Base-by-base conservation (phyloP, 1,284 basidiomycete genomes). In the Baeospora myosura region DNA sequence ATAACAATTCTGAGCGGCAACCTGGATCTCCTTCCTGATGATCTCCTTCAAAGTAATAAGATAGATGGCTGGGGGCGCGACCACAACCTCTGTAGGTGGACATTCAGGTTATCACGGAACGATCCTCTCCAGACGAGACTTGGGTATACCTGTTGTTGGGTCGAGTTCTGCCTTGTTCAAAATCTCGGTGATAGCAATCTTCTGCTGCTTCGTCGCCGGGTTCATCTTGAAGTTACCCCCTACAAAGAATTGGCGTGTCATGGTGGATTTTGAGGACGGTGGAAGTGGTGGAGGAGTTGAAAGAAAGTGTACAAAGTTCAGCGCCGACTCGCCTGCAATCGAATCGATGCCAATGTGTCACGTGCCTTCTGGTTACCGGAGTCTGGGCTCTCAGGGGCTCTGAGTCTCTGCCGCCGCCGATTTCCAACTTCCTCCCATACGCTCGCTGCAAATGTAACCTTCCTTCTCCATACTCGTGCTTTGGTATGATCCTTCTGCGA, bases 141-240 rank as follows among this genome's bases (percentile, higher is more conserved):
- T 11, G n/a, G n/a, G 30, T 76, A 50, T 50, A 88, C 91, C 89
- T 46, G 81, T 80, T 34, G 71, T 64, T 29, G 77, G 67, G 62
- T 92, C 86, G 40, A 95, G 66, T 39, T 80, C 68, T 45, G 88
- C 88, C 8, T 76, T 65, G 70, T 93, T 93, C 47, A 95, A 67
- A 42, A 66, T 57, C 39, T 78, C 62, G 52, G 89, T 66, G 54
- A 96, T 74, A 38, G 68, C 65, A 53, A 69, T 67, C 62, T 87
- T 81, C 52, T 77, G 72, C 52, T 76, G 72, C 50, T 69, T 67
- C 34, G 81, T 77, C 46, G 71, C 71, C 29, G 85, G 84, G 71
- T 97, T 96, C 81, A 94, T 84, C 72, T 96, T 96, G 78, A 94
- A 95, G 78, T 96, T 96, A 32, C 88, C 91, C 55, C 92, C 93